Base-by-base conservation (phyloP, 2,329 filamentous ascomycete genomes). In the Fusarium setosum region DNA sequence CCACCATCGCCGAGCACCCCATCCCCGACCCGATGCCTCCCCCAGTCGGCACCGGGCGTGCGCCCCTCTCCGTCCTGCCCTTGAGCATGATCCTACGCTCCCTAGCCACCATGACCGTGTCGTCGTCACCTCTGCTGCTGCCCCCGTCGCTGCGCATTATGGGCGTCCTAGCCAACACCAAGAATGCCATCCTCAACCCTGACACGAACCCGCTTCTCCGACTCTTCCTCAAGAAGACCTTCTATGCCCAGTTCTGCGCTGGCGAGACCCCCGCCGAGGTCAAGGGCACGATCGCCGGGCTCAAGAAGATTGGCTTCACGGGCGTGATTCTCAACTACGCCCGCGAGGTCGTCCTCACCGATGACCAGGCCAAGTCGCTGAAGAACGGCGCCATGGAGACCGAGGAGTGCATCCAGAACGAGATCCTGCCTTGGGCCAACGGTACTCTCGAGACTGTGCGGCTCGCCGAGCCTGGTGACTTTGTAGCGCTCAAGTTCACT, bases 211-310 rank as follows among this genome's bases (percentile, higher is more conserved):
- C 88, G 0, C 44, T 95, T 2, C 83, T 97, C 15, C 86, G 88
- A 40, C 86, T 82, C 60, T 74, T 94, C 38, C 82, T 97, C 48
- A 93, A 94, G 75, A 87, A 89, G 74, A 96, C 93, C 0, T 94
- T 97, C 72, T 97, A 97, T 76, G 88, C 89, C 21, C 94, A 97
- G 72, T 97, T 97, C 78, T 97, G 94, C 77, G 93, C 92, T 0
- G 94, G 94, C 24, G 91, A 94, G 78, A 91, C 87, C 47, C 82
- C 85, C 0, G 71, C 76, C 2, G 92, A 97, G 77, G 90, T 96
- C 3, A 81, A 83, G 38, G 78, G 75, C 26, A 94, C 91, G 0
- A 86, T 93, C 26, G 74, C 83, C 2, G 81, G 84, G 3, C 82
- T 97, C 10, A 92, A 93, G 76, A 77, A 82, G 29, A 88, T 95